These are phyloP conservation scores for Grammothele lineata DNA, from an alignment of 768 basidiomycete genomes.

Conservation along the genomic window DNA sequence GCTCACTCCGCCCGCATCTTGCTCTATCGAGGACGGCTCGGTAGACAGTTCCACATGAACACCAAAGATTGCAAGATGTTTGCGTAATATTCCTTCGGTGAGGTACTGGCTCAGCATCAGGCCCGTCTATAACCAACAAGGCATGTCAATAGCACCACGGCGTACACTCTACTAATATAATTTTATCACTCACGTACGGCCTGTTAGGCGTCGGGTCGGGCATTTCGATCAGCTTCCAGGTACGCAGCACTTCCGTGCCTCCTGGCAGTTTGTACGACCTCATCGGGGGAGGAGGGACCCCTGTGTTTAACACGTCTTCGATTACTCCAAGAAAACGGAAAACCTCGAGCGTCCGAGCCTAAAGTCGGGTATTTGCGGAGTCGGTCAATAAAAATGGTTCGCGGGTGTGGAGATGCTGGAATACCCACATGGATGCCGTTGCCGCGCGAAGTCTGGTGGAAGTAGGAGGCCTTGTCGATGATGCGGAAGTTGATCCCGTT, in stretches of 20 bases:
- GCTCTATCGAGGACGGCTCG: conserved; percentile 32
- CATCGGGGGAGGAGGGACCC: background rate
- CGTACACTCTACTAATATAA: too few relatives aligned
- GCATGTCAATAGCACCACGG: background rate
- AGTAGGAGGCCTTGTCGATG: conserved; percentile 15
- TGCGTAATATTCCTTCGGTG: conserved; percentile 29
- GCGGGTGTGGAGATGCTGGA: too few relatives aligned
- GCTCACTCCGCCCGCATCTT: conserved; percentile 27
- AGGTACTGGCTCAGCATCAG: conserved; percentile 13
- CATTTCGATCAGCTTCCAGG: conserved; percentile 3
- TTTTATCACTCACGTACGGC: conserved; percentile 16
- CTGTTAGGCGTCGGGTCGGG: conserved; percentile 7
- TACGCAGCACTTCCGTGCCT: conserved; percentile 6
- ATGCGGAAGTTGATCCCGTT: conserved; percentile 19
- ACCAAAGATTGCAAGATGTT: conserved; percentile 22
- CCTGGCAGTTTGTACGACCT: conserved; percentile 18
- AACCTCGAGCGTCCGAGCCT: conserved; percentile 21
- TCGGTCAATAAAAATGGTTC: background rate
- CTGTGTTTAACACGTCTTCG: conserved; percentile 9
- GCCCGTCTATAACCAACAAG: background rate
- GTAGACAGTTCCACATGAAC: conserved; percentile 32
- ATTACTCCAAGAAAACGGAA: conserved; percentile 17
- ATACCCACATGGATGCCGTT: conserved; percentile 23
- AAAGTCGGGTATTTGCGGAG: background rate
- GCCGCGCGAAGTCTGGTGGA: conserved; percentile 24